Percentiles rank a stretch among this genome's conserved stretches.
Evolutionary conservation across 352 stramenopile species (phyloP).

Genomic region (Globisporangium radiosum): DNA sequence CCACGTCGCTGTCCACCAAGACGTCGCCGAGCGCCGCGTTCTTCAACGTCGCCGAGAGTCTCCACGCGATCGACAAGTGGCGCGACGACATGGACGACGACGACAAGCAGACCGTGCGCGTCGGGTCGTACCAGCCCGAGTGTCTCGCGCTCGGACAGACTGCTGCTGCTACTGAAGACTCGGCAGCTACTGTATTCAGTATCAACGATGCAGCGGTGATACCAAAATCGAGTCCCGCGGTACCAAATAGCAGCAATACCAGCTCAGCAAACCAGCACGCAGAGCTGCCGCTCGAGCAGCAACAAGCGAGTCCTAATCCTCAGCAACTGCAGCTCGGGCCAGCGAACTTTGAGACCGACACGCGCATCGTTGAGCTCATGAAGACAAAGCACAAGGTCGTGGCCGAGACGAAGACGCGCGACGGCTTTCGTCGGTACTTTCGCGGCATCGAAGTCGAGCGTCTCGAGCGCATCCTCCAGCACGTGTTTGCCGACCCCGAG

Average conservation of each 20-base stretch:
- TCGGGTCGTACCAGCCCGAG: slow-evolving; percentile 23
- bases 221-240: too few species aligned
- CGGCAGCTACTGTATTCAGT: background rate
- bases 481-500: slow-evolving; percentile 42
- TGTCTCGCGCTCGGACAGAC: slow-evolving; percentile 19
- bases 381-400: slow-evolving; percentile 35
- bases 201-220: background rate
- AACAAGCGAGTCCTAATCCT: background rate
- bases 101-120: slow-evolving; percentile 18
- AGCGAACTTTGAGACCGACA: slow-evolving; percentile 37
- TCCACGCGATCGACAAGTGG: slow-evolving; percentile 70
- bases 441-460: slow-evolving; percentile 42
- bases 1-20: slow-evolving; percentile 14
- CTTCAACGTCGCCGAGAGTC: slow-evolving; percentile 67
- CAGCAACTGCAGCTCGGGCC: slow-evolving; percentile 18
- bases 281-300: slow-evolving; percentile 1
- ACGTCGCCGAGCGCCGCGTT: slow-evolving; percentile 22
- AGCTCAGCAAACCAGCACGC: slow-evolving; percentile 3
- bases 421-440: slow-evolving; percentile 67
- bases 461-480: slow-evolving; percentile 38
- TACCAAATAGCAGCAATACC: too few species aligned
- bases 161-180: background rate
- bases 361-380: slow-evolving; percentile 43
- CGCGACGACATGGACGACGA: slow-evolving; percentile 60
- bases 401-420: slow-evolving; percentile 57